Conservation (phyloP, 1,284 basidiomycete species). For the Ustilago trichophora region DNA sequence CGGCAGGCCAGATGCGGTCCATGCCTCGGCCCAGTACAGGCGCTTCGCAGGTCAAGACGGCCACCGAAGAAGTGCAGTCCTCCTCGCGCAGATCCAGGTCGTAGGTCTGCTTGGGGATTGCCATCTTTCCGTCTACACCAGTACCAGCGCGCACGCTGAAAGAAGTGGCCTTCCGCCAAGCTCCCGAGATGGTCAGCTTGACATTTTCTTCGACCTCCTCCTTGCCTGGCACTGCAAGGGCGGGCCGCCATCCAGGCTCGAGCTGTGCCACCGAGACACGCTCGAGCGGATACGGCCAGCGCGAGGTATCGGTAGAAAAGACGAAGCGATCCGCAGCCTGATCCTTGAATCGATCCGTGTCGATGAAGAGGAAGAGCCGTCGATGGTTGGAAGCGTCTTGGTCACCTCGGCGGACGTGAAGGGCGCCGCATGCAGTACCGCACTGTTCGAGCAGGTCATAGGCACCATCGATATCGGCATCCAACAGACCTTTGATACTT, state of each 20-base stretch:
- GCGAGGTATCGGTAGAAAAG: conserved; percentile 51
- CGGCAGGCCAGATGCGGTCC: conserved; percentile 49
- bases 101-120: conserved; percentile 23
- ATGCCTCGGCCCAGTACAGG: conserved; percentile 23
- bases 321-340: conserved; percentile 49
- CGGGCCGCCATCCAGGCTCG: conserved; percentile 48
- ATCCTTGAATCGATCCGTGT: conserved; percentile 51
- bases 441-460: conserved; percentile 85
- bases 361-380: conserved; percentile 53
- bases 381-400: conserved; percentile 68
- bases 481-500: conserved; percentile 72
- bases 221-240: conserved; percentile 18
- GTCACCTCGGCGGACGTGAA: conserved; percentile 75
- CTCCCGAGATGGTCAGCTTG: conserved; percentile 34
- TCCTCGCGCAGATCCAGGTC: conserved; percentile 31
- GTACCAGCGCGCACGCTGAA: conserved; percentile 26
- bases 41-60: conserved; percentile 45
- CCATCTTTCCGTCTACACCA: conserved; percentile 33
- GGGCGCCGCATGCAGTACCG: conserved; percentile 85
- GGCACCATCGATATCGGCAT: conserved; percentile 80
- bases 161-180: conserved; percentile 29
- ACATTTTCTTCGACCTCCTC: conserved; percentile 35
- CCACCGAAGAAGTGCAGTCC: conserved; percentile 41
- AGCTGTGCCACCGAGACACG: conserved; percentile 39
- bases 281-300: conserved; percentile 52